Conservation (phyloP, 2,329 filamentous ascomycete genomes). For the Pyrenochaeta sp. region DNA sequence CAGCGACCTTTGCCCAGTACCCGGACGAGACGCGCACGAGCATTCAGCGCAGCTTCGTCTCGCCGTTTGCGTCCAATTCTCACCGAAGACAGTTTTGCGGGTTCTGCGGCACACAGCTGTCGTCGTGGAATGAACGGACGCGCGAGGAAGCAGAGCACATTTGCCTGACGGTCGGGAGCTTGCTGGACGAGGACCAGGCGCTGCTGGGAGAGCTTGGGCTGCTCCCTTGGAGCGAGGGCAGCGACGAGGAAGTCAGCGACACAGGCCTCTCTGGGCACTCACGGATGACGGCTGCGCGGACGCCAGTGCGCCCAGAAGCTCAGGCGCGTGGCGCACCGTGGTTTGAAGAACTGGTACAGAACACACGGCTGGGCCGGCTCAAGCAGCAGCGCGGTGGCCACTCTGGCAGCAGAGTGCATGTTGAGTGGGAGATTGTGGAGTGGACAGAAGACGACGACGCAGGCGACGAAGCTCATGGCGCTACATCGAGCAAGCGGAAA, state of each 20-base stretch:
- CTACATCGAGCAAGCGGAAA: slow-evolving; percentile 44
- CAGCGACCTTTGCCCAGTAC: slow-evolving; percentile 76
- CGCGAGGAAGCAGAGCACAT: slow-evolving; percentile 78
- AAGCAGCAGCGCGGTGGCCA: slow-evolving; percentile 69
- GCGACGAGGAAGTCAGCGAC: slow-evolving; percentile 35
- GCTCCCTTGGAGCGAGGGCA: slow-evolving; percentile 59
- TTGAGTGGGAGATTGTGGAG: slow-evolving; percentile 88
- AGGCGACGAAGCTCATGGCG: slow-evolving; percentile 40
- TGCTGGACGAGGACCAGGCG: slow-evolving; percentile 74
- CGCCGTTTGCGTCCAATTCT: slow-evolving; percentile 57
- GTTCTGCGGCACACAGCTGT: slow-evolving; percentile 86
- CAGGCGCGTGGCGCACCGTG: slow-evolving; percentile 72
- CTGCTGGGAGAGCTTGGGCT: slow-evolving; percentile 78
- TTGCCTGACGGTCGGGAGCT: slow-evolving; percentile 80
- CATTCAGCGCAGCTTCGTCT: slow-evolving; percentile 57
- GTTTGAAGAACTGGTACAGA: slow-evolving; percentile 84
- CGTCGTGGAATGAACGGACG: slow-evolving; percentile 82
- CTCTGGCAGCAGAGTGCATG: slow-evolving; percentile 69
- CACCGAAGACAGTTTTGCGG: slow-evolving; percentile 83
- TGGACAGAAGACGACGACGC: slow-evolving; percentile 56
- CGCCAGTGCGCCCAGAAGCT: slow-evolving; percentile 30
- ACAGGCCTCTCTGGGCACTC: slow-evolving; percentile 26
- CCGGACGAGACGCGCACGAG: slow-evolving; percentile 70
- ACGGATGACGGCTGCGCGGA: slow-evolving; percentile 14
- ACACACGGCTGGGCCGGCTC: slow-evolving; percentile 75